These are phyloP conservation scores for Arthrobotrys pseudoclavata DNA, from an alignment of 2,329 filamentous ascomycete genomes.

Conservation along the genomic window DNA sequence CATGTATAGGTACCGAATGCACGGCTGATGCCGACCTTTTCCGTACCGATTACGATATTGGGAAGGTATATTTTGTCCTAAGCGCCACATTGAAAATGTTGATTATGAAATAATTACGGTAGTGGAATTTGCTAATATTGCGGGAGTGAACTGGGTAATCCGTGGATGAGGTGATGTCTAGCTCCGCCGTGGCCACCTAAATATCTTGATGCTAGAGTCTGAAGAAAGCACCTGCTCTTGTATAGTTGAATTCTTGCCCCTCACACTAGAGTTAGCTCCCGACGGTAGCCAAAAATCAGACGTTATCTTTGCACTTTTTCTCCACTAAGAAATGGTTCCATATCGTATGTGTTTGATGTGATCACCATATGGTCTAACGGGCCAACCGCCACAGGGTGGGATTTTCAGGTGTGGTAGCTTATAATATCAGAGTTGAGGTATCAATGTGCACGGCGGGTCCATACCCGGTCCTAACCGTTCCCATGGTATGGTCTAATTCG, in stretches of 20 bases:
- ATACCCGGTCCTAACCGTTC: conserved; percentile 15
- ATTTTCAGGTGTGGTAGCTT: neutral
- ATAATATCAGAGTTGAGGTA: neutral
- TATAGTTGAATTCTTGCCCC: neutral
- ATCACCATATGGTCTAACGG: conserved; percentile 7
- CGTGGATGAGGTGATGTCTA: neutral
- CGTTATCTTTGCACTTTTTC: neutral
- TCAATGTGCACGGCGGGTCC: neutral
- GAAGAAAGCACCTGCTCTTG: neutral
- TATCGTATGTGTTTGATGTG: conserved; percentile 6
- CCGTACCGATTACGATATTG: conserved; percentile 26
- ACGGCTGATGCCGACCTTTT: neutral
- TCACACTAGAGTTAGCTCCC: neutral
- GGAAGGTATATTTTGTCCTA: conserved; percentile 30
- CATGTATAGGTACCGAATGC: neutral
- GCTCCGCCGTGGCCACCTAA: neutral
- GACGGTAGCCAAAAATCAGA: neutral
- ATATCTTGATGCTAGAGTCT: neutral
- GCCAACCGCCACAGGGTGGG: neutral
- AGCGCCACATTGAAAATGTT: neutral
- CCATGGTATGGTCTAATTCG: neutral
- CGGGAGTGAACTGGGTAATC: neutral
- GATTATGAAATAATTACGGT: conserved; percentile 29
- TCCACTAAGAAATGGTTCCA: neutral
- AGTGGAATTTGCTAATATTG: neutral